A percentile compares a stretch with the other conserved stretches of the same genome.
Conservation (phyloP, 2,329 filamentous ascomycete genomes). For the Penicillium sp. region DNA sequence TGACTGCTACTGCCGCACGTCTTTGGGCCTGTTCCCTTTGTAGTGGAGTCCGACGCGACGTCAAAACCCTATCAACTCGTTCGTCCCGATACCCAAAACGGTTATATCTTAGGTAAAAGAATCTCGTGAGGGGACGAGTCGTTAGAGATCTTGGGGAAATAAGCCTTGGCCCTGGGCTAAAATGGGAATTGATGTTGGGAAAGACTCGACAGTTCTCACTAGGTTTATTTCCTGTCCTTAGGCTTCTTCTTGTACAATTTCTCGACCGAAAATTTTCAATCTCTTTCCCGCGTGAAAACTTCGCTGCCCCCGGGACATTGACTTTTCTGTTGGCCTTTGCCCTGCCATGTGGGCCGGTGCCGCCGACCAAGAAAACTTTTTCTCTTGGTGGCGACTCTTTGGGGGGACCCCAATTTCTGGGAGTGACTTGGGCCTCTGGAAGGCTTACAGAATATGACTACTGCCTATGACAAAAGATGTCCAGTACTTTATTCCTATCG, state of each 20-base stretch:
- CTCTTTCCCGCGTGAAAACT: background rate
- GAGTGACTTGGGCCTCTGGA: background rate
- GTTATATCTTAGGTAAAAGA: constrained; percentile 5
- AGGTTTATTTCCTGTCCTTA: background rate
- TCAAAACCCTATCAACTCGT: background rate
- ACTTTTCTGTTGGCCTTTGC: background rate
- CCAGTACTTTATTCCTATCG: background rate
- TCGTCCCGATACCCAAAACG: background rate
- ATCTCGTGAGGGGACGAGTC: background rate
- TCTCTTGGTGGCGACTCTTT: constrained; percentile 8
- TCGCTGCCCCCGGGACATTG: constrained; percentile 5
- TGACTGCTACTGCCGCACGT: background rate
- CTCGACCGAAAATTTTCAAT: background rate
- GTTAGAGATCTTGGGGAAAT: constrained; percentile 1
- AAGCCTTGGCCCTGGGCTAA: constrained; percentile 1
- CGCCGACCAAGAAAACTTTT: constrained; percentile 4
- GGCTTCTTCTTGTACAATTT: background rate
- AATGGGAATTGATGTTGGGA: background rate
- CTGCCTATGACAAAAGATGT: background rate
- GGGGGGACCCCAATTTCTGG: background rate
- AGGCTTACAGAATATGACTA: background rate
- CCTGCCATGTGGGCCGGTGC: constrained; percentile 8
- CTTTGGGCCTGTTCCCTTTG: background rate
- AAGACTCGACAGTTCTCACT: background rate
- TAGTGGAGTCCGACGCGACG: background rate